Base-by-base conservation (phyloP, 805 yeast species). In the Lachancea lanzarotensis region DNA sequence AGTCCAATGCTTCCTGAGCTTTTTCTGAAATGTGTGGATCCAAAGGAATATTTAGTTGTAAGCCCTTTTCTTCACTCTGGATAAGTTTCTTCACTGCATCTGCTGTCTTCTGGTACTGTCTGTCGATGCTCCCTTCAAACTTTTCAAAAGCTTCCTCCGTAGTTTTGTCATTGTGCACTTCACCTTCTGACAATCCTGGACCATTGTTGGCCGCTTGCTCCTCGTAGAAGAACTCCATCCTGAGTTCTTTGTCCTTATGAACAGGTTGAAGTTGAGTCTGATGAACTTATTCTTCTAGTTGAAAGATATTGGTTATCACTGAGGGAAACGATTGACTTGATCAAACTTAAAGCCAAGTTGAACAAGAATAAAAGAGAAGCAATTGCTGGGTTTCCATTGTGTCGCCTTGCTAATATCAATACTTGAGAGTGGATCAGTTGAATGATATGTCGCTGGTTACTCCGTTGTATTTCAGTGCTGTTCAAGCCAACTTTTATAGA, bases 381-480 rank as follows among this genome's bases (percentile, higher is more conserved):
- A n/a, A n/a, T n/a, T n/a, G n/a, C n/a, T n/a, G n/a, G n/a, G n/a
- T n/a, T n/a, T n/a, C n/a, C n/a, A n/a, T n/a, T n/a, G n/a, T n/a
- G n/a, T n/a, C n/a, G n/a, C n/a, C n/a, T n/a, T n/a, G n/a, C n/a
- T n/a, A n/a, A n/a, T n/a, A n/a, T n/a, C 29, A 11, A 26, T 26
- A 26, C 29, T 26, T 26, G 7, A 26, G 11, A 26, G 29, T 8
- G 29, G 11, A 8, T 26, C 7, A 26, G 10, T 29, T 29, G 31
- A 34, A 22, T n/a, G 54, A 54, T 7, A 55, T 55, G 61, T 51
- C 62, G 3, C 35, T 57, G 40, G 81, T 81, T 0, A 87, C 96
- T 0, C 98, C 98, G 2, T 69, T 90, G 48, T 73, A 88, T 47
- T 93, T 84, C 63, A 79, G 81, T 40, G 71, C 78, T 13, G 78